Conservation (phyloP, 139 green algal genomes). For the Monoraphidium neglectum region DNA sequence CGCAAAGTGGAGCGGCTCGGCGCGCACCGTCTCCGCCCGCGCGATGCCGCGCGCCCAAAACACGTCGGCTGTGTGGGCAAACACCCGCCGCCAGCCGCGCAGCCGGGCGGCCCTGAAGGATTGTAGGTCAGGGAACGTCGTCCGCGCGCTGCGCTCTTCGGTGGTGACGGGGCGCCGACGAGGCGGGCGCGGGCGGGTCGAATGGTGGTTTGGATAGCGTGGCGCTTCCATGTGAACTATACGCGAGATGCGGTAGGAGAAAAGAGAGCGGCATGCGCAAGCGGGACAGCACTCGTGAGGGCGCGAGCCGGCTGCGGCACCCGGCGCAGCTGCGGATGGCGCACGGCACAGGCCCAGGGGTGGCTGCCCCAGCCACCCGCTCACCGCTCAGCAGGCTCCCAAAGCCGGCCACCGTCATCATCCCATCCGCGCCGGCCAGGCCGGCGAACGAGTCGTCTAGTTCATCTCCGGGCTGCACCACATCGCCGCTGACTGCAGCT, state of each 20-base stretch:
- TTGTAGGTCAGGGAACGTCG: constrained; percentile 81
- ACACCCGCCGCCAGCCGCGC: constrained; percentile 80
- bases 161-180: background rate
- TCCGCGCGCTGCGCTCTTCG: constrained; percentile 57
- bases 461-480: constrained; percentile 40
- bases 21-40: constrained; percentile 60
- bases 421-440: constrained; percentile 45
- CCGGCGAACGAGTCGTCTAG: constrained; percentile 55
- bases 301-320: no score
- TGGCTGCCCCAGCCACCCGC: no score
- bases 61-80: constrained; percentile 83
- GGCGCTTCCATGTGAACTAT: no score
- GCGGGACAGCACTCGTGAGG: no score
- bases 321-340: no score
- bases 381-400: constrained; percentile 70
- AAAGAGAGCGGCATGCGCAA: no score
- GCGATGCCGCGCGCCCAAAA: constrained; percentile 89
- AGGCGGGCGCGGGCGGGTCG: no score
- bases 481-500: no score
- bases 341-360: no score
- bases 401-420: constrained; percentile 79
- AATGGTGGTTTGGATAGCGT: no score
- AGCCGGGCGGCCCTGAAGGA: constrained; percentile 39
- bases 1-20: background rate
- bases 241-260: no score